Conservation (phyloP, 148 eudicot genomes). For the Cornus controversa region DNA sequence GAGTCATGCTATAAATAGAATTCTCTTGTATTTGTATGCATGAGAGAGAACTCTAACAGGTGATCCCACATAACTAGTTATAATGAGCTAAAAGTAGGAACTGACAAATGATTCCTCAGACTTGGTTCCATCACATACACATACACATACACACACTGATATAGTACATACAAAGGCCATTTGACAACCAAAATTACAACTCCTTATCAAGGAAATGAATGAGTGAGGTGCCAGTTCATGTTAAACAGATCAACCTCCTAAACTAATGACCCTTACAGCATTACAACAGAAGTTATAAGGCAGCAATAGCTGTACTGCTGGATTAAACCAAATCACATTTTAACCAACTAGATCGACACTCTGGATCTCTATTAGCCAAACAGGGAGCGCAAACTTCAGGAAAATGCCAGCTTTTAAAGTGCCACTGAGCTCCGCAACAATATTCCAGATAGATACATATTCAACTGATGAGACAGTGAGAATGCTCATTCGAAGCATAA, state of each 20-base stretch:
- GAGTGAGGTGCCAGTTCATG: not conserved
- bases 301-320: not conserved
- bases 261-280: not conserved
- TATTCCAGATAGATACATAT: conserved; percentile 2
- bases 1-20: no score
- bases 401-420: conserved; percentile 10
- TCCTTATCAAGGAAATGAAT: not conserved
- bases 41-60: no score
- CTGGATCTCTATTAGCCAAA: not conserved
- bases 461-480: not conserved
- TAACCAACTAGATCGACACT: not conserved
- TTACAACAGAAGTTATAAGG: not conserved
- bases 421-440: conserved; percentile 9
- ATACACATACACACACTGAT: no score
- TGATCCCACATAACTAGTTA: no score
- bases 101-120: no score
- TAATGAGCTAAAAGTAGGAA: no score
- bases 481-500: not conserved
- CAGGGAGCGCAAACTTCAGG: not conserved
- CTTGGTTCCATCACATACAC: no score
- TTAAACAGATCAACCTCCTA: not conserved
- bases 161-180: not conserved
- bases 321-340: not conserved
- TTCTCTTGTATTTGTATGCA: no score
- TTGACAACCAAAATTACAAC: not conserved